phyloP scores from a whole-genome alignment of 768 basidiomycete genomes.

The Calocybe indica region DNA sequence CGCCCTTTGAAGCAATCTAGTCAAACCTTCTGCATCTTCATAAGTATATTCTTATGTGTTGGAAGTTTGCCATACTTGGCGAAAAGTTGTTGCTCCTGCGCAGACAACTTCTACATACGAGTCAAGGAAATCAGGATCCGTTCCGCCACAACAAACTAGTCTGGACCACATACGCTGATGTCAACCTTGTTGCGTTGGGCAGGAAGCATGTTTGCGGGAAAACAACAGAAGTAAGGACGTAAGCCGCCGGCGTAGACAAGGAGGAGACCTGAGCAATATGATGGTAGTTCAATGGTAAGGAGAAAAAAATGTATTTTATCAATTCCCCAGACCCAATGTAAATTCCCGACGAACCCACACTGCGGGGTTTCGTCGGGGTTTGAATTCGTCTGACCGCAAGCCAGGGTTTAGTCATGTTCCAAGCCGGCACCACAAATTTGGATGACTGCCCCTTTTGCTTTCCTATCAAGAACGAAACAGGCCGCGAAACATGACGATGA shows the following conservation, averaged over 20 bases:
- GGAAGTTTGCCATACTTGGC: constrained; percentile 93
- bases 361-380: constrained; percentile 26
- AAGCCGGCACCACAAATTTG: no score
- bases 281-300: constrained; percentile 5
- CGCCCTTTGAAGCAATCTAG: constrained; percentile 3
- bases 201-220: constrained; percentile 51
- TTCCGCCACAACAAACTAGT: neutral
- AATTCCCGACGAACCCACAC: constrained; percentile 2
- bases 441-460: no score
- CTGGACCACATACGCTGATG: constrained; percentile 65
- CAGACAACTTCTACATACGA: constrained; percentile 59
- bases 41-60: constrained; percentile 86
- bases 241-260: constrained; percentile 20
- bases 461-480: no score
- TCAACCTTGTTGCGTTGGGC: constrained; percentile 88
- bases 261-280: constrained; percentile 6
- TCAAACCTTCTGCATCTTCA: constrained; percentile 90
- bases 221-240: constrained; percentile 7
- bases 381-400: constrained; percentile 3
- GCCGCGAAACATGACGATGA: no score
- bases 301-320: constrained; percentile 12
- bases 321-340: constrained; percentile 5
- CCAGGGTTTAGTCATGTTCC: no score
- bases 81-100: constrained; percentile 93
- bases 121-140: constrained; percentile 17